These are phyloP conservation scores for Houttuynia cordata DNA, from an alignment of 164 flowering plant species.

Conservation along the genomic window DNA sequence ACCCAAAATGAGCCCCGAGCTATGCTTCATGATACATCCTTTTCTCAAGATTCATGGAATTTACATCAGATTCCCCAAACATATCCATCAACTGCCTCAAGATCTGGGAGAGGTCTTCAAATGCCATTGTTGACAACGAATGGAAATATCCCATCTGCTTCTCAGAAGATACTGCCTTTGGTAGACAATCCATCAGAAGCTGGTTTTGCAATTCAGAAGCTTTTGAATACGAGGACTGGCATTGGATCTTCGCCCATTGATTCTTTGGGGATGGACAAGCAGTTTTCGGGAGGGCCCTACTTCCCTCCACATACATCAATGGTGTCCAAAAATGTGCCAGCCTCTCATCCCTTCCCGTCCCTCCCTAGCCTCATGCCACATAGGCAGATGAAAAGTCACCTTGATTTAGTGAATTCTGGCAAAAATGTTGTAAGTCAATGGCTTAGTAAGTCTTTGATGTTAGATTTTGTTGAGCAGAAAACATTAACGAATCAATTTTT, in stretches of 20 bases:
- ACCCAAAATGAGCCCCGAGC: constrained; percentile 12
- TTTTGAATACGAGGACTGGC: constrained; percentile 18
- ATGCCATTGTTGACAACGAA: constrained; percentile 11
- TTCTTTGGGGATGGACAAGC: constrained; percentile 10
- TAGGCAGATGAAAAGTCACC: constrained; percentile 25
- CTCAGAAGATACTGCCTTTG: constrained; percentile 18
- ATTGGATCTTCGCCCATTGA: constrained; percentile 18
- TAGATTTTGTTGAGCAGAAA: constrained; percentile 13
- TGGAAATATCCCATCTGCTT: constrained; percentile 19
- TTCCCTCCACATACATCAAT: constrained; percentile 11
- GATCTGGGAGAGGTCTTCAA: constrained; percentile 16
- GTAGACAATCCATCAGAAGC: constrained; percentile 19
- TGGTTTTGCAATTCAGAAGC: constrained; percentile 17
- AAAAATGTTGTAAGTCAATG: constrained; percentile 24
- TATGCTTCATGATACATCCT: constrained; percentile 21
- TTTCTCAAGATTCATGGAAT: constrained; percentile 33
- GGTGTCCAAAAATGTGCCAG: constrained; percentile 28
- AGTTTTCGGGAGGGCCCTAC: constrained; percentile 10
- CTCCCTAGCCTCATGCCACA: constrained; percentile 22
- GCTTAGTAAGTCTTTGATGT: constrained; percentile 16
- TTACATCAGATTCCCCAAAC: constrained; percentile 19
- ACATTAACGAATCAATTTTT: not conserved
- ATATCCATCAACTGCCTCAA: constrained; percentile 14
- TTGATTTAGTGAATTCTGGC: constrained; percentile 22
- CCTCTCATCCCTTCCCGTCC: constrained; percentile 17